A percentile compares a stretch with the other conserved stretches of the same genome.
These are phyloP conservation scores for Hypomontagnella submonticulosa DNA, from an alignment of 495 filamentous ascomycete species.

Conservation along the genomic window DNA sequence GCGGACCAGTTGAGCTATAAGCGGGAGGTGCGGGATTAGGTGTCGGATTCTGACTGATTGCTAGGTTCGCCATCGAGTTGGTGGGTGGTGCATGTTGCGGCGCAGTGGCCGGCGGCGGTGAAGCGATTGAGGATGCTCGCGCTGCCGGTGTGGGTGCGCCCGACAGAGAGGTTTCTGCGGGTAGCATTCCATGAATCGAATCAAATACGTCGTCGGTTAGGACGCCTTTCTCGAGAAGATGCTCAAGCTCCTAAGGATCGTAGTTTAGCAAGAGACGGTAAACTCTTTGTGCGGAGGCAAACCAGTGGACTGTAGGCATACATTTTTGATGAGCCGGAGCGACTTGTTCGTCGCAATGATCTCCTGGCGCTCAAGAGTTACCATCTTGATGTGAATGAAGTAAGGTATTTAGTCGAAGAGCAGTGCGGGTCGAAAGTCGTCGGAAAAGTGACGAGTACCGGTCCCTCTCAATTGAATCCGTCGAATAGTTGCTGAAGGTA, in stretches of 20 bases:
- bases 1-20: conserved; percentile 62
- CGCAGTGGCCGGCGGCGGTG: conserved; percentile 46
- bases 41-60: conserved; percentile 52
- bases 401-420: conserved; percentile 1
- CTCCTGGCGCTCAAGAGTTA: conserved; percentile 57
- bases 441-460: conserved; percentile 4
- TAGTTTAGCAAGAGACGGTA: conserved; percentile 3
- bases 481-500: neutral
- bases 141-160: conserved; percentile 56
- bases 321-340: conserved; percentile 84
- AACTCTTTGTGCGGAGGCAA: neutral
- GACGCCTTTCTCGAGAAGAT: conserved; percentile 79
- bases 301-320: conserved; percentile 46
- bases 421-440: neutral
- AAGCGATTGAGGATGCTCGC: conserved; percentile 43
- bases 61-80: conserved; percentile 54
- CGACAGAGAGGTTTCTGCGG: conserved; percentile 68
- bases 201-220: conserved; percentile 77
- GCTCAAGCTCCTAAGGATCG: conserved; percentile 82
- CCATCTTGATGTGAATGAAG: conserved; percentile 46
- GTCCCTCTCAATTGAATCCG: conserved; percentile 8
- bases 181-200: conserved; percentile 77
- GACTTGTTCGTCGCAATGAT: conserved; percentile 79
- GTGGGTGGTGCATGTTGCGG: conserved; percentile 53
- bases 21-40: conserved; percentile 54